A percentile compares a stretch with the other conserved stretches of the same genome.
Conservation (phyloP, 1,284 basidiomycete species). For the Puccinia coronata region DNA sequence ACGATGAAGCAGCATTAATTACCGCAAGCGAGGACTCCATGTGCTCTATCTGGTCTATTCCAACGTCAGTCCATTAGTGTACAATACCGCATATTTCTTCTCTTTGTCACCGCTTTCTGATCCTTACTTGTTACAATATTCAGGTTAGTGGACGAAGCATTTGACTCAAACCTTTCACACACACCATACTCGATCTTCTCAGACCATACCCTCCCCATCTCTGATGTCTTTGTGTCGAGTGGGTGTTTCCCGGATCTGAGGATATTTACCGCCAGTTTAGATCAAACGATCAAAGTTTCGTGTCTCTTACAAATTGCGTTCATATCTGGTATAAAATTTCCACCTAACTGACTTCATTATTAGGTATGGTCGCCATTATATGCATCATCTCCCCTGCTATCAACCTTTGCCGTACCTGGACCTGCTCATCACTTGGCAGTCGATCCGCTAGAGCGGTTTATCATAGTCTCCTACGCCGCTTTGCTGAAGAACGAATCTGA, state of each 20-base stretch:
- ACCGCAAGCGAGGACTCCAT: constrained; percentile 87
- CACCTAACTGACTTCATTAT: too few species aligned
- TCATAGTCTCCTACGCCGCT: constrained; percentile 70
- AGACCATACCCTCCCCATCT: constrained; percentile 88
- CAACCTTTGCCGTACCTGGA: constrained; percentile 63
- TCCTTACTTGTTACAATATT: not conserved
- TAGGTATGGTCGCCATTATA: constrained; percentile 53
- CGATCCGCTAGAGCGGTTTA: constrained; percentile 80
- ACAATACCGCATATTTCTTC: not conserved
- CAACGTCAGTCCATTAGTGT: constrained; percentile 72
- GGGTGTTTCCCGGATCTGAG: constrained; percentile 73
- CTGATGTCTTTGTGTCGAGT: constrained; percentile 75
- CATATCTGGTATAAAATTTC: too few species aligned
- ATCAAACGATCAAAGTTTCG: constrained; percentile 95
- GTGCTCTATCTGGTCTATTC: constrained; percentile 82
- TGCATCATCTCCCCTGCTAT: constrained; percentile 51
- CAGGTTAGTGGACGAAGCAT: constrained; percentile 28
- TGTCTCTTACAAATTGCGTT: too few species aligned
- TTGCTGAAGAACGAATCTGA: not conserved
- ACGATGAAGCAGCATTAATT: constrained; percentile 75
- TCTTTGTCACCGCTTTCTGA: constrained; percentile 5
- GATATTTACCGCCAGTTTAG: constrained; percentile 77
- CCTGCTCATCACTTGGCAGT: constrained; percentile 71
- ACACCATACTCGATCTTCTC: constrained; percentile 76
- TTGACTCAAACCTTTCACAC: constrained; percentile 59